Evolutionary conservation across 2,329 filamentous ascomycete genomes (phyloP), one percentile per base, ranked within the genome.

Genomic region (Nemania bipapillata): DNA sequence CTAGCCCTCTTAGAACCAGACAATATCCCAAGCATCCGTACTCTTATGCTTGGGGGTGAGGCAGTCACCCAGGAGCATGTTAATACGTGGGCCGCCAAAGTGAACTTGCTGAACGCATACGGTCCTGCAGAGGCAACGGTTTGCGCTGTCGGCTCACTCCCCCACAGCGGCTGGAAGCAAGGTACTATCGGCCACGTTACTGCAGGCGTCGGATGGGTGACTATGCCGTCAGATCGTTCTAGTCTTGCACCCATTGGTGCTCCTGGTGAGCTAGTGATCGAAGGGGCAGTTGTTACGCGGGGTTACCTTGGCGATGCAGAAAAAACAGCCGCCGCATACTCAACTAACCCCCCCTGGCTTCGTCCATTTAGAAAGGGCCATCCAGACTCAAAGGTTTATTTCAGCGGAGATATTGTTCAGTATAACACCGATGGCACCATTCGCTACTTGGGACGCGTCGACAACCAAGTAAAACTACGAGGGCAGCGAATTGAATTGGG

Each of bases 241-340:
- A 54, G 56, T 24, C 70, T 76, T 49, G 61, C 66, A 4, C 71
- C 75, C 1, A 63, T 76, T 26, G 75, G 75, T 15, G 22, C 35
- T 17, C 53, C 67, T 8, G 75, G 75, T 3, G 75, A 77, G 63
- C 66, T 68, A 12, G 47, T 28, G 9, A 37, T 68, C 12, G 65
- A 68, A 24, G 59, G 65, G 5, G 11, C 59, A 70, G 28, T 65
- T 70, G 12, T 79, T 90, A 53, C 87, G 28, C 88, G 88, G 0
- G 77, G 81, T 50, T 88, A 65, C 12, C 26, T 69, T 12, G 30
- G 45, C 30, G 63, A 66, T 35, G 5, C 24, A n/a, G 56, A 55
- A 12, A 61, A 66, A 30, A 66, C 63, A 0, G 26, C 56, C 3
- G 63, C 63, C 32, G 35, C 49, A 15, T 66, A 49, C 37, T 15